These are phyloP conservation scores for Pelargonium nanum DNA, from an alignment of 345 rosid genomes.

Conservation along the genomic window DNA sequence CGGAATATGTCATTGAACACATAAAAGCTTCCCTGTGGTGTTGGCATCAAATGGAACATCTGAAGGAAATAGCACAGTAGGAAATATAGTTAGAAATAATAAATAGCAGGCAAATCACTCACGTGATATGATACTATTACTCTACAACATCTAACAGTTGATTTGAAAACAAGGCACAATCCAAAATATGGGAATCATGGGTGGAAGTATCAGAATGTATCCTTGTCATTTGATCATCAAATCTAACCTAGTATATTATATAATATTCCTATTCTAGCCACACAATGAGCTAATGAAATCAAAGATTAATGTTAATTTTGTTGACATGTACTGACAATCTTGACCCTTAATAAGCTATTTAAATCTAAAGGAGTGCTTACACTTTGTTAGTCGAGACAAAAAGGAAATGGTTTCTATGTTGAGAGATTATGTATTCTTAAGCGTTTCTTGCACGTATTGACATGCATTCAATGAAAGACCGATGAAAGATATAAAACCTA, in stretches of 20 bases:
- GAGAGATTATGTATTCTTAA: background rate
- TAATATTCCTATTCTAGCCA: background rate
- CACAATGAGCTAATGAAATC: background rate
- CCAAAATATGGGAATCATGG: background rate
- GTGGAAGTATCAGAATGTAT: background rate
- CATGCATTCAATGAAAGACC: no score
- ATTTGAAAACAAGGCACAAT: background rate
- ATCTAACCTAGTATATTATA: background rate
- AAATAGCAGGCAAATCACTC: background rate
- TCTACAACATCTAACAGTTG: no score
- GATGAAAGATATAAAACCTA: background rate
- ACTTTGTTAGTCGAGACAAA: background rate
- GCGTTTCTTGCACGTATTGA: no score
- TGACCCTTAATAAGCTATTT: background rate
- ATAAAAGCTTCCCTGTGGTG: constrained; percentile 84
- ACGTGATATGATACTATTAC: no score
- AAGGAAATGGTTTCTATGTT: background rate
- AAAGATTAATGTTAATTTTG: no score
- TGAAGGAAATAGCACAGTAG: constrained; percentile 22
- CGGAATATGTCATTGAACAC: constrained; percentile 93
- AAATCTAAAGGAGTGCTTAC: background rate
- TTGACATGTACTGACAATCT: background rate
- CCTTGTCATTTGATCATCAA: no score
- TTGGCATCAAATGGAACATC: constrained; percentile 99
- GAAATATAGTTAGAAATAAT: constrained; percentile 3